phyloP scores from a whole-genome alignment of 2,329 filamentous ascomycete genomes.

The Pyrenochaeta sp. region DNA sequence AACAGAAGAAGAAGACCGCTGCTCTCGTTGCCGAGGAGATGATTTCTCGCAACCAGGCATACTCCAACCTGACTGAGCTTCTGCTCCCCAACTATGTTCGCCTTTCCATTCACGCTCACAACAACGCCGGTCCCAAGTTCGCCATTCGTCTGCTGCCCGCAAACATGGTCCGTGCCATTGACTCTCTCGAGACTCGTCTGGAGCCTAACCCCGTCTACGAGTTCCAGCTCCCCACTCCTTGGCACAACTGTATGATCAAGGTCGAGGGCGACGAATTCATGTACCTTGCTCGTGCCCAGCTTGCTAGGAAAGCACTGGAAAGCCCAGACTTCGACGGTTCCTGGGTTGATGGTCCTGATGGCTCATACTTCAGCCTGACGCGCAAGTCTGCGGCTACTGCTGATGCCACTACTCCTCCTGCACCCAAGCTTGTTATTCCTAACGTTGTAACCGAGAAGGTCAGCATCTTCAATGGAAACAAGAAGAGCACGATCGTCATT shows the following conservation, averaged over 20 bases:
- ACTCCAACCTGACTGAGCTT: slow-evolving; percentile 58
- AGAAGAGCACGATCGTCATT: slow-evolving; percentile 29
- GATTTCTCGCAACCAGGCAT: slow-evolving; percentile 56
- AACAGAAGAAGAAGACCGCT: slow-evolving; percentile 47
- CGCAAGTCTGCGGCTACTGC: slow-evolving; percentile 15
- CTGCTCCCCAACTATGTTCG: slow-evolving; percentile 56
- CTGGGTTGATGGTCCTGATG: slow-evolving; percentile 35
- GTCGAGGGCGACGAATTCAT: slow-evolving; percentile 38
- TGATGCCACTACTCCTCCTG: slow-evolving; percentile 1
- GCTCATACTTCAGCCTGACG: slow-evolving; percentile 35
- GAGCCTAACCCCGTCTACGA: slow-evolving; percentile 36
- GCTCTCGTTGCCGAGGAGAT: slow-evolving; percentile 47
- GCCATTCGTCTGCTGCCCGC: slow-evolving; percentile 51
- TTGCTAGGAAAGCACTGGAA: slow-evolving; percentile 32
- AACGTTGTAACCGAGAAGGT: slow-evolving; percentile 18
- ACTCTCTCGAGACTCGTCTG: slow-evolving; percentile 38
- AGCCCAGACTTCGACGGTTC: slow-evolving; percentile 29
- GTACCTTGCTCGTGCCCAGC: slow-evolving; percentile 35
- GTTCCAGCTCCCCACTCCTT: slow-evolving; percentile 52
- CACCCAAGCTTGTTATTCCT: slow-evolving; percentile 24
- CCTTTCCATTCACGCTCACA: slow-evolving; percentile 58
- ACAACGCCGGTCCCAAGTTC: slow-evolving; percentile 53
- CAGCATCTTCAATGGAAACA: slow-evolving; percentile 29
- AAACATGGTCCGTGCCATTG: slow-evolving; percentile 39
- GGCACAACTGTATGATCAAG: slow-evolving; percentile 54